These are phyloP conservation scores for Nepenthes mirabilis DNA, from an alignment of 148 eudicot genomes.

Conservation along the genomic window DNA sequence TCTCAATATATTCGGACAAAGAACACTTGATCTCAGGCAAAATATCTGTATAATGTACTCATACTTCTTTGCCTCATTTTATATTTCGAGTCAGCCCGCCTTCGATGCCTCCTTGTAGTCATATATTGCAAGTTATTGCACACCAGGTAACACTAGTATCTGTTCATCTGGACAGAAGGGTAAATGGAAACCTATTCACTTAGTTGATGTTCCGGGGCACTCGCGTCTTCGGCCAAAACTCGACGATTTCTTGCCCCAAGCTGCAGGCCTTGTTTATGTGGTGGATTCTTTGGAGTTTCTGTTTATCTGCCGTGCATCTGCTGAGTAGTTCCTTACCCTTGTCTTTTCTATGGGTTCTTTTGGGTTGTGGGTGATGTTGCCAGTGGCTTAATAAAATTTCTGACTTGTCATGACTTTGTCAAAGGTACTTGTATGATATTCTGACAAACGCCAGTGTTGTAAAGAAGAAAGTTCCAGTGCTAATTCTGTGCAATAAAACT, in stretches of 20 bases:
- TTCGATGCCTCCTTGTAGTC: not conserved
- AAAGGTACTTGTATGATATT: constrained; percentile 79
- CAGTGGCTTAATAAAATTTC: not conserved
- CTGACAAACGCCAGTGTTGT: constrained; percentile 69
- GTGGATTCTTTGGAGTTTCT: constrained; percentile 91
- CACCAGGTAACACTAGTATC: not conserved
- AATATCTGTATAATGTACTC: too few relatives aligned
- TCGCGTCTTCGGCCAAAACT: constrained; percentile 84
- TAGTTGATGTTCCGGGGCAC: constrained; percentile 94
- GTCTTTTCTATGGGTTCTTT: not conserved
- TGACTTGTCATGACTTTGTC: not conserved
- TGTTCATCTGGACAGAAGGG: constrained; percentile 34
- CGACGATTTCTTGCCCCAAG: constrained; percentile 82
- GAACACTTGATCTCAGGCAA: too few relatives aligned
- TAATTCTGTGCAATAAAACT: constrained; percentile 77
- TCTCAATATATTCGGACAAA: too few relatives aligned
- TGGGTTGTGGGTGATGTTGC: too few relatives aligned
- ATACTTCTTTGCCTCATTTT: too few relatives aligned
- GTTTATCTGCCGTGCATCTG: constrained; percentile 68
- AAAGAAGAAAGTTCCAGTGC: constrained; percentile 68
- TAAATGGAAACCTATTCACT: constrained; percentile 65
- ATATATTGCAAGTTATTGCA: not conserved
- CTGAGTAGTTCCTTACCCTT: constrained; percentile 47
- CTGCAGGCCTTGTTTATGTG: constrained; percentile 74
- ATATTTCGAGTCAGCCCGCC: too few relatives aligned